Evolutionary conservation across 148 eudicot species (phyloP), one percentile per base, ranked within the genome.

Genomic region (Heliamphora exappendiculata): DNA sequence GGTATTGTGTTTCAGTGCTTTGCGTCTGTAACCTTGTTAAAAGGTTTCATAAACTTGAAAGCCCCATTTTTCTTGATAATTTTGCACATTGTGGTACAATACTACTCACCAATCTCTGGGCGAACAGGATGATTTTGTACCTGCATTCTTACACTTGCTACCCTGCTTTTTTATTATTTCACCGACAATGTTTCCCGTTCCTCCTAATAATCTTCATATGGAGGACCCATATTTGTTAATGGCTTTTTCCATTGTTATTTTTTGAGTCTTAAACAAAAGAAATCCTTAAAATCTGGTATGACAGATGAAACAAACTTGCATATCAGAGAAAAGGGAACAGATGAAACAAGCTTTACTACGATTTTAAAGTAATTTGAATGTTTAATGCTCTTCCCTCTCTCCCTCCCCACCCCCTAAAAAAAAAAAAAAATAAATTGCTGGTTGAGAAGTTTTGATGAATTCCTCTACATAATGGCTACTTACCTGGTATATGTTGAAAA

Each of bases 1-100:
- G 98, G 97, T 92, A 89, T 66, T 53, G 45, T 44, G 10, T 72
- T 49, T 20, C 31, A 11, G 41, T 55, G 29, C 59, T 54, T 67
- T 55, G 31, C 63, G 22, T 80, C 58, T 49, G 22, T 45, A 70
- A 51, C 26, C 50, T 73, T 73, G 66, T 44, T 9, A 9, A 20
- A 55, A 34, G n/a, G n/a, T n/a, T 60, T 20, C 4, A 33, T 31
- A 0, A 47, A 31, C 26, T 17, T 26, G 44, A 68, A 62, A 34
- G 42, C 24, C 33, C 22, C 53, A 36, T 41, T 42, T 28, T 74
- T 60, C 26, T 74, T 10, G 33, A 29, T 31, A 29, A 28, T 60
- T 44, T 4, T 62, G 31, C 65, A 75, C 53, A 12, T 62, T n/a
- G 58, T 44, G 22, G 51, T 42, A 62, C 68, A 60, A 67, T 42